phyloP scores from a whole-genome alignment of 352 stramenopile species.

The Pythium oligandrum region DNA sequence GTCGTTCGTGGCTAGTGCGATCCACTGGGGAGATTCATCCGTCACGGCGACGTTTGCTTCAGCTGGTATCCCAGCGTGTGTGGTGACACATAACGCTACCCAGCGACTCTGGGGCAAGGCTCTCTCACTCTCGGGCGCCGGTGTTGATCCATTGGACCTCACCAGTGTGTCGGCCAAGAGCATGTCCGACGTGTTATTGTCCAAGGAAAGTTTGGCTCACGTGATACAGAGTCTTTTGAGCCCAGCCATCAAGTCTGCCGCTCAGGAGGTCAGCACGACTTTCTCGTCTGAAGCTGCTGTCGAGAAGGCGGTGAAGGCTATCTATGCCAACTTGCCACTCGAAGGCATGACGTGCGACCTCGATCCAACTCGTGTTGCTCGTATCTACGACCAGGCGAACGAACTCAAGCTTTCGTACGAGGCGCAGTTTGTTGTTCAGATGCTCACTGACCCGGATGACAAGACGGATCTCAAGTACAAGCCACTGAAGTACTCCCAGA shows the following conservation, averaged over 20 bases:
- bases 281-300: conserved; percentile 36
- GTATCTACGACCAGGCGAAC: conserved; percentile 54
- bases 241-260: conserved; percentile 26
- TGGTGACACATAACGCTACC: conserved; percentile 31
- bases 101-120: conserved; percentile 56
- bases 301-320: conserved; percentile 40
- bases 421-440: conserved; percentile 49
- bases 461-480: conserved; percentile 62
- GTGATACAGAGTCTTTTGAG: conserved; percentile 36
- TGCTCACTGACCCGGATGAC: conserved; percentile 18
- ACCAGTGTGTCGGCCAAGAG: conserved; percentile 15
- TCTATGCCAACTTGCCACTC: conserved; percentile 65
- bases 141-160: conserved; percentile 20
- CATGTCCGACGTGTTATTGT: too few relatives aligned
- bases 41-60: conserved; percentile 45
- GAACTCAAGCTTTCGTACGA: conserved; percentile 79
- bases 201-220: conserved; percentile 25
- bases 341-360: conserved; percentile 69
- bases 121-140: conserved; percentile 35
- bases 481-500: conserved; percentile 60
- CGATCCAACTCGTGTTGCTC: conserved; percentile 52
- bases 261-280: conserved; percentile 31
- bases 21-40: conserved; percentile 58
- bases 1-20: conserved; percentile 24
- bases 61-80: conserved; percentile 41